These are phyloP conservation scores for Aaosphaeria pasadenensis DNA, from an alignment of 2,329 filamentous ascomycete genomes.

Conservation along the genomic window DNA sequence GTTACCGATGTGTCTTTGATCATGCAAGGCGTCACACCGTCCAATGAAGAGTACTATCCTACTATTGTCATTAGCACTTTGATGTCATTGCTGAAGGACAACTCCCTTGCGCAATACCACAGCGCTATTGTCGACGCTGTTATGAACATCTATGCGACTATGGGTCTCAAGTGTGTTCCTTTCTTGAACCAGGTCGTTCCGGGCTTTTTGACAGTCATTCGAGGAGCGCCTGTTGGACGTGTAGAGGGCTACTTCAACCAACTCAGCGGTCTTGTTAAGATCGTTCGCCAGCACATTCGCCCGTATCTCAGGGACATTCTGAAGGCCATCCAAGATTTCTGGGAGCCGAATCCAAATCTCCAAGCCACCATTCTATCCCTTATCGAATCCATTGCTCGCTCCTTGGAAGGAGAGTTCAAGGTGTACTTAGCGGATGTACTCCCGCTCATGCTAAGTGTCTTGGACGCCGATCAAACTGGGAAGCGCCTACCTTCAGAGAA, in stretches of 20 bases:
- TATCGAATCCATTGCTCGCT: slow-evolving; percentile 89
- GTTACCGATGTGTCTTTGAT: slow-evolving; percentile 94
- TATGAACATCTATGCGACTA: slow-evolving; percentile 97
- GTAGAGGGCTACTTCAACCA: slow-evolving; percentile 98
- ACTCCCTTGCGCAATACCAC: slow-evolving; percentile 85
- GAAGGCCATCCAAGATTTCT: slow-evolving; percentile 82
- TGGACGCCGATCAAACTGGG: slow-evolving; percentile 77
- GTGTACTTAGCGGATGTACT: slow-evolving; percentile 86
- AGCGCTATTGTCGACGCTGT: slow-evolving; percentile 94
- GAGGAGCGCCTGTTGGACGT: slow-evolving; percentile 71
- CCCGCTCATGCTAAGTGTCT: slow-evolving; percentile 88
- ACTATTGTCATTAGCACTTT: slow-evolving; percentile 97
- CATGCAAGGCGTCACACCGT: slow-evolving; percentile 95
- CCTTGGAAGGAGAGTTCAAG: slow-evolving; percentile 96
- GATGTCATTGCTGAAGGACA: slow-evolving; percentile 86
- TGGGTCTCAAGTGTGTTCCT: slow-evolving; percentile 92
- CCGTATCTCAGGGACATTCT: slow-evolving; percentile 87
- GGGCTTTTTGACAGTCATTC: slow-evolving; percentile 86
- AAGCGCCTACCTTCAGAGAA: slow-evolving; percentile 82
- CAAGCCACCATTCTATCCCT: slow-evolving; percentile 90
- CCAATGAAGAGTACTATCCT: slow-evolving; percentile 96
- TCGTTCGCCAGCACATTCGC: slow-evolving; percentile 93
- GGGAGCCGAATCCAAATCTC: slow-evolving; percentile 71
- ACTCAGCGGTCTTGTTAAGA: slow-evolving; percentile 85
- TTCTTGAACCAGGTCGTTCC: slow-evolving; percentile 94